These are phyloP conservation scores for Aspergillus sp. DNA, from an alignment of 2,329 filamentous ascomycete genomes.

Conservation along the genomic window DNA sequence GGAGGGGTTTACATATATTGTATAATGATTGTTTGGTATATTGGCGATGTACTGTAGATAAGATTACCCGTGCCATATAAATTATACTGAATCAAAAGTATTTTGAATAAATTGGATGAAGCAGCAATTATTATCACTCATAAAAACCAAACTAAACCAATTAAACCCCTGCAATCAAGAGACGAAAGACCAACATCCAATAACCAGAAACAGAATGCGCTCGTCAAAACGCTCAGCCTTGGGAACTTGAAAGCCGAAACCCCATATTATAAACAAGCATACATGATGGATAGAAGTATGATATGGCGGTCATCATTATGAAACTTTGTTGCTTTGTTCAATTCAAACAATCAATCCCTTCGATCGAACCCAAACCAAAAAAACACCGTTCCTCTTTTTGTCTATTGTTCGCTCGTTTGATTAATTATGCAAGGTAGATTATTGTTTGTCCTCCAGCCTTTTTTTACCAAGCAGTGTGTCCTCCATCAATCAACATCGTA, in stretches of 20 bases:
- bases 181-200: not conserved
- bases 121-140: too few species aligned
- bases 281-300: not conserved
- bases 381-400: not conserved
- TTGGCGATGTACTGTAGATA: too few species aligned
- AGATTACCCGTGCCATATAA: too few species aligned
- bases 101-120: too few species aligned
- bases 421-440: not conserved
- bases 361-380: not conserved
- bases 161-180: not conserved
- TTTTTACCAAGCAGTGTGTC: constrained; percentile 54
- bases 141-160: too few species aligned
- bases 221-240: not conserved
- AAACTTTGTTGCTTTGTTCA: not conserved
- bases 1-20: constrained; percentile 27
- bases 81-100: not conserved
- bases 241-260: not conserved
- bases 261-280: not conserved
- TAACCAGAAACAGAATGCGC: not conserved
- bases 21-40: constrained; percentile 6
- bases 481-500: constrained; percentile 70
- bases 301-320: not conserved
- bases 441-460: too few species aligned
- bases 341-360: not conserved
- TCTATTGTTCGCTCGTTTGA: too few species aligned